phyloP scores from a whole-genome alignment of 2,329 filamentous ascomycete genomes.

The Penicillium carneum region DNA sequence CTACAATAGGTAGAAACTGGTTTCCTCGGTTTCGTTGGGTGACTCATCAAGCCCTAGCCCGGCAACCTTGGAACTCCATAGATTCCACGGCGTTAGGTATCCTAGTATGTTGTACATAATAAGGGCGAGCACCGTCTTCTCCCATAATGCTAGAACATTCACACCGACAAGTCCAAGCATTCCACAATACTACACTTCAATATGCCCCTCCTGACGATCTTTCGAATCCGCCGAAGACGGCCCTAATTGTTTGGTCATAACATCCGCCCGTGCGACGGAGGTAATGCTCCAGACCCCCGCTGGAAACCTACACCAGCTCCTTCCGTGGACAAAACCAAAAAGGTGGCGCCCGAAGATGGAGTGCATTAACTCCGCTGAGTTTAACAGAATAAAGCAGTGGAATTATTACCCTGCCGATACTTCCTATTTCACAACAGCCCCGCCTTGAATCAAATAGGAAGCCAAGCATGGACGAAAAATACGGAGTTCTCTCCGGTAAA shows the following conservation, averaged over 20 bases:
- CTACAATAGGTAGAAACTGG: background rate
- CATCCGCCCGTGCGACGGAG: constrained; percentile 7
- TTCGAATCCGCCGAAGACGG: constrained; percentile 17
- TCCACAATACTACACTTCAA: constrained; percentile 12
- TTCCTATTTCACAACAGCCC: constrained; percentile 7
- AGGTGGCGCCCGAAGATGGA: constrained; percentile 9
- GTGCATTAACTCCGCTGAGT: background rate
- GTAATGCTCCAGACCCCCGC: background rate
- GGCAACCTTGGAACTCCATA: background rate
- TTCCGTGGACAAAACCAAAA: constrained; percentile 3
- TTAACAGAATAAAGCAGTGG: background rate
- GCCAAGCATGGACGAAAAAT: constrained; percentile 3
- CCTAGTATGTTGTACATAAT: background rate
- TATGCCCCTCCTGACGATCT: constrained; percentile 22
- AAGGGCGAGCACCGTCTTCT: constrained; percentile 1
- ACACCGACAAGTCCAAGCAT: constrained; percentile 22
- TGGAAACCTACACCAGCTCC: constrained; percentile 15
- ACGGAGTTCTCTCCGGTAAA: background rate
- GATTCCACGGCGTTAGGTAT: constrained; percentile 15
- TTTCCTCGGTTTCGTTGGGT: background rate
- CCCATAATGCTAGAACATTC: constrained; percentile 1
- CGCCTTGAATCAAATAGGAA: background rate
- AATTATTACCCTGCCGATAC: constrained; percentile 7
- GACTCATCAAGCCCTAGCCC: constrained; percentile 5
- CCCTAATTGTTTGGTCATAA: constrained; percentile 10